phyloP scores from a whole-genome alignment of 73 alveolate species.

The Tetrahymena thermophila region DNA sequence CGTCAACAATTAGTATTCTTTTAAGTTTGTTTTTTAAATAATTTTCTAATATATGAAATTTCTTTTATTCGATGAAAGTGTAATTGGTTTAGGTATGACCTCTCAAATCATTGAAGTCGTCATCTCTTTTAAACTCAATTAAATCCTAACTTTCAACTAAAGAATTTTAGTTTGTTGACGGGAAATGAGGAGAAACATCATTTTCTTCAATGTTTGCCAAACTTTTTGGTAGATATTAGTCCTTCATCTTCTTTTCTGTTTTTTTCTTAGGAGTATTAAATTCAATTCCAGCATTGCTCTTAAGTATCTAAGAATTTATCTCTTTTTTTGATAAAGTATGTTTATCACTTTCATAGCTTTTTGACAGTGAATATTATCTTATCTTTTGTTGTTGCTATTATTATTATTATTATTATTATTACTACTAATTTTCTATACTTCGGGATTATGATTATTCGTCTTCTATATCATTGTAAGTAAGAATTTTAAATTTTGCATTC shows the following conservation, averaged over 20 bases:
- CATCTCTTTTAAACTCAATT: not conserved
- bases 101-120: not conserved
- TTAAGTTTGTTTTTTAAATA: not conserved
- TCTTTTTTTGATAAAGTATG: not conserved
- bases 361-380: not conserved
- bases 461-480: not conserved
- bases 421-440: not conserved
- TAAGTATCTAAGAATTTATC: not conserved
- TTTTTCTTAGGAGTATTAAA: not conserved
- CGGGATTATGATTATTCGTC: not conserved
- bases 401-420: not conserved
- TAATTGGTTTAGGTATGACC: not conserved
- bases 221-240: not conserved
- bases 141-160: not conserved
- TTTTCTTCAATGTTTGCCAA: not conserved
- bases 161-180: not conserved
- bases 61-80: not conserved
- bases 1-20: not conserved
- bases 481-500: not conserved
- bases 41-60: not conserved
- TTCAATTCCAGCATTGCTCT: not conserved
- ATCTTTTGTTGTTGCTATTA: not conserved
- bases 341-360: not conserved
- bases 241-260: not conserved
- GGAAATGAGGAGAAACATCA: not conserved